Base-by-base conservation (phyloP, 2,329 filamentous ascomycete genomes). In the Pseudogymnoascus verrucosus region DNA sequence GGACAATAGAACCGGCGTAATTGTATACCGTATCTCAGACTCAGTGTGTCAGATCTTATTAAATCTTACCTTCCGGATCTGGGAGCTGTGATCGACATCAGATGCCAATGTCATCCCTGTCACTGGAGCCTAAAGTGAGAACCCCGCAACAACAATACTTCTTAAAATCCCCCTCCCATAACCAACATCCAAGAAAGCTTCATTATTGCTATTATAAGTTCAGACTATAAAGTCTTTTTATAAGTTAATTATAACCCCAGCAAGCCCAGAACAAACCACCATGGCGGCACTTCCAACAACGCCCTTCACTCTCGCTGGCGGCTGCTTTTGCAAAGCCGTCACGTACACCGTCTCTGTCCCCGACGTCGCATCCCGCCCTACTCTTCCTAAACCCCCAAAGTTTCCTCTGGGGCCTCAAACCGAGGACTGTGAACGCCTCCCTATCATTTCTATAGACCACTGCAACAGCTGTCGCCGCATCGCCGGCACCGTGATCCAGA, bases 251-350 rank as follows among this genome's bases (percentile, higher is more conserved):
- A n/a, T 14, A 54, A 54, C 5, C 2, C 4, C 6, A 31, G 6
- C 7, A 54, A 54, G 11, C 47, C 3, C 7, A 54, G 16, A 54
- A 31, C 26, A 31, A 54, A 11, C n/a, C 14, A 26, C 23, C 44
- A 54, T 62, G 60, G 16, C 63, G 5, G 37, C 62, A 28, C 64
- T 69, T 7, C 65, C 64, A 47, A 39, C 37, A 39, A 54, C 40
- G 0, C 62, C 69, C 8, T 64, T 70, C 26, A 65, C 65, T 8
- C 64, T 73, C 7, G 66, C 62, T 0, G 72, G 71, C 14, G 71
- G 71, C 19, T 73, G 72, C 63, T 71, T 69, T 64, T 73, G 70
- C 66, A 66, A 65, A 44, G 68, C 71, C 36, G 70, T 72, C 62
- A 63, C 65, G 14, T 73, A 73, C 63, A 68, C 67, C 4, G 68